Evolutionary conservation across 345 rosid genomes (phyloP), one percentile per base, ranked within the genome.

Genomic region (Barbarea vulgaris): DNA sequence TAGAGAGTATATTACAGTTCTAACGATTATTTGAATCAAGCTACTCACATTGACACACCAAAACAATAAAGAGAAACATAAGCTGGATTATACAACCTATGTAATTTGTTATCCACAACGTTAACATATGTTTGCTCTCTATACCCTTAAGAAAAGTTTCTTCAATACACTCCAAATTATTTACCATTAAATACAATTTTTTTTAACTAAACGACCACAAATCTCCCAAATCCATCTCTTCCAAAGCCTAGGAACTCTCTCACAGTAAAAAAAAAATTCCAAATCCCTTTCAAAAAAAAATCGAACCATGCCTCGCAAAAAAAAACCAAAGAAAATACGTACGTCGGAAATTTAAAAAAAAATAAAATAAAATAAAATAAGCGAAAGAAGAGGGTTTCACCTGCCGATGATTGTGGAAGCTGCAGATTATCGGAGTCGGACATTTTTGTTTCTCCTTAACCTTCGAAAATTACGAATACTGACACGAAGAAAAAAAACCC

Each of bases 381-480:
- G 19, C 19, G 63, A 44, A 4, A 41, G 33, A 67, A 60, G 48
- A 61, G 10, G 21, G 67, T 54, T 44, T 57, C 41, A 77, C 80
- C 80, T 70, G 53, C 27, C 47, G 72, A 56, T 71, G 80, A 77
- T 57, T 17, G 80, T 30, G 54, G 76, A 64, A 51, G 30, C 67
- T 56, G 80, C 7, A 21, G 55, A 37, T 70, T 64, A 48, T 65
- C 48, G 4, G 72, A 37, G 13, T 24, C 62, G 18, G 76, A 56
- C 80, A 77, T 77, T 34, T 24, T 50, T 12, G 3, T 55, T 4
- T 33, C 22, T 63, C 51, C 21, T 22, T 13, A 70, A 46, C 42
- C 66, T 63, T 36, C 7, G 5, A 56, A 62, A 33, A 44, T 46
- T 52, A 64, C 71, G n/a, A 77, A 70, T 17, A 21, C 59, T 21